phyloP scores from a whole-genome alignment of 345 rosid genomes.

The Erodium maritimum region DNA sequence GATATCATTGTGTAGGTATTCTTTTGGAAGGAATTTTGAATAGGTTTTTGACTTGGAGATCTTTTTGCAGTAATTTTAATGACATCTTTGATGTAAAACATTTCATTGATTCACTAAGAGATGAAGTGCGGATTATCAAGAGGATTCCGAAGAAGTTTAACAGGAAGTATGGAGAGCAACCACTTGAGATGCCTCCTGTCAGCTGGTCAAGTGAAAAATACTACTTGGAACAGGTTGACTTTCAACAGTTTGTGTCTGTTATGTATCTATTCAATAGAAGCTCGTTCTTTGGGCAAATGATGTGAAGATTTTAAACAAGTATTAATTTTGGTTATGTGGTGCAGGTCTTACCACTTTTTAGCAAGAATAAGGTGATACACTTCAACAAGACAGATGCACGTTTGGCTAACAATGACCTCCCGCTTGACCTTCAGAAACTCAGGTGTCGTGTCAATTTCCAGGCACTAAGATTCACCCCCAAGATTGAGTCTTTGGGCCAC shows the following conservation, averaged over 20 bases:
- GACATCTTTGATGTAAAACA: conserved; percentile 85
- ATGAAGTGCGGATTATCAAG: conserved; percentile 71
- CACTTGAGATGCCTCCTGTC: conserved; percentile 72
- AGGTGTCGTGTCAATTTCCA: conserved; percentile 86
- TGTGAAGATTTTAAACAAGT: background rate
- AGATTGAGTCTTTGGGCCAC: conserved; percentile 85
- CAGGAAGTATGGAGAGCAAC: conserved; percentile 46
- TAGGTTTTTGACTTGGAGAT: conserved; percentile 3
- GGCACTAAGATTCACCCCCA: conserved; percentile 79
- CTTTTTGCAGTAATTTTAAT: conserved; percentile 71
- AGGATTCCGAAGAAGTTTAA: conserved; percentile 69
- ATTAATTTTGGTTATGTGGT: background rate
- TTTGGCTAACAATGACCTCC: conserved; percentile 72
- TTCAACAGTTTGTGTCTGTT: background rate
- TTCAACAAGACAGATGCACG: conserved; percentile 87
- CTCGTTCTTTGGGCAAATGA: background rate
- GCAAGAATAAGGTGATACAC: conserved; percentile 74
- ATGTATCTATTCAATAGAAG: background rate
- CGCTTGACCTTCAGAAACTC: conserved; percentile 75
- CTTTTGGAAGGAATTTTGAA: background rate
- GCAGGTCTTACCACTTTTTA: conserved; percentile 90
- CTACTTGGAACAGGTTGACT: conserved; percentile 71
- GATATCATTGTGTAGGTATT: background rate
- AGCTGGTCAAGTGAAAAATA: conserved; percentile 96
- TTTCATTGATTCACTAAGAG: conserved; percentile 88